phyloP scores from a whole-genome alignment of 2,329 filamentous ascomycete genomes.

The Hypoxylon sp. region DNA sequence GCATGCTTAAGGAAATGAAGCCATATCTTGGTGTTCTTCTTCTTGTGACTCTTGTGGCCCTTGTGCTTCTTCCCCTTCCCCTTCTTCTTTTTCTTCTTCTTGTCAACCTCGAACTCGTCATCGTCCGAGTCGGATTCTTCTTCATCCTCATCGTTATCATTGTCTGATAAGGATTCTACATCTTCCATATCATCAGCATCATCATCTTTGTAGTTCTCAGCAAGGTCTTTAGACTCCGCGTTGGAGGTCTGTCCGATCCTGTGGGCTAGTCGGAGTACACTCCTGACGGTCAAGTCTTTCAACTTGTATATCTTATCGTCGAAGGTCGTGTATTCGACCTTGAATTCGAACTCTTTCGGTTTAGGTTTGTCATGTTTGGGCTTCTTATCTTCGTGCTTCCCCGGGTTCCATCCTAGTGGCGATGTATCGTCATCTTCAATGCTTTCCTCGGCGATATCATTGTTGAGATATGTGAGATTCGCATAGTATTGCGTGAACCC shows the following conservation, averaged over 20 bases:
- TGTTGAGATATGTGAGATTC: constrained; percentile 91
- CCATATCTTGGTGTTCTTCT: constrained; percentile 75
- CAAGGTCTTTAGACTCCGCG: constrained; percentile 40
- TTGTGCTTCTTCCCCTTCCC: constrained; percentile 65
- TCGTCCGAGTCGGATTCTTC: constrained; percentile 43
- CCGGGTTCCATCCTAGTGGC: constrained; percentile 65
- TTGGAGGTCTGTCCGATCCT: constrained; percentile 69
- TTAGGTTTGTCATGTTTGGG: constrained; percentile 62
- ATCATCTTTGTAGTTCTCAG: constrained; percentile 32
- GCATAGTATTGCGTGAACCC: constrained; percentile 92
- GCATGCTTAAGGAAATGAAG: constrained; percentile 78
- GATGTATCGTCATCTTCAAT: constrained; percentile 42
- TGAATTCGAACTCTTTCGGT: constrained; percentile 73
- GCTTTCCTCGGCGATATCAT: constrained; percentile 61
- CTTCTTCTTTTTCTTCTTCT: constrained; percentile 65
- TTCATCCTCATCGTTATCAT: constrained; percentile 38
- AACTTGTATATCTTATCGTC: constrained; percentile 78
- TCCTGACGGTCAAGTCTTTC: constrained; percentile 84
- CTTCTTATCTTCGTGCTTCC: constrained; percentile 68
- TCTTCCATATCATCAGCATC: constrained; percentile 40
- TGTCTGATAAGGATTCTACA: constrained; percentile 39
- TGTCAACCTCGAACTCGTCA: constrained; percentile 45
- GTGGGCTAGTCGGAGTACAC: constrained; percentile 80
- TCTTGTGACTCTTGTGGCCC: constrained; percentile 62
- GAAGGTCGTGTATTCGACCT: constrained; percentile 87